Percentiles rank a stretch among this genome's conserved stretches.
These are phyloP conservation scores for Boletus coccyginus DNA, from an alignment of 768 basidiomycete species.

Conservation along the genomic window DNA sequence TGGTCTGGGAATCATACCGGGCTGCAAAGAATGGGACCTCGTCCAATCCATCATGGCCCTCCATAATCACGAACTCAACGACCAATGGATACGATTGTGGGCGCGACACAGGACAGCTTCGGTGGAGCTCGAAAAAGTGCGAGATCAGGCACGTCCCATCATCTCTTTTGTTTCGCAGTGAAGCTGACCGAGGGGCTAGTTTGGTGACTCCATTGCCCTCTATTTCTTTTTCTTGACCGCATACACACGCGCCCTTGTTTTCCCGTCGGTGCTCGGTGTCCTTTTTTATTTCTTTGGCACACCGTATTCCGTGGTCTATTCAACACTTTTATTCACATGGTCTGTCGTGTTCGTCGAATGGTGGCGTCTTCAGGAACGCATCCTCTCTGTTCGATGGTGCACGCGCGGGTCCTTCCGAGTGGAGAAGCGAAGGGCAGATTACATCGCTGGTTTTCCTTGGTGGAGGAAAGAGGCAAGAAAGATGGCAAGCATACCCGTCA, in stretches of 20 bases:
- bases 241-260: slow-evolving; percentile 76
- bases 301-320: slow-evolving; percentile 77
- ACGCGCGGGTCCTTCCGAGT: slow-evolving; percentile 75
- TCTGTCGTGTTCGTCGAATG: slow-evolving; percentile 84
- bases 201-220: slow-evolving; percentile 78
- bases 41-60: slow-evolving; percentile 80
- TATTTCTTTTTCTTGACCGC: slow-evolving; percentile 88
- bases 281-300: slow-evolving; percentile 66
- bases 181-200: slow-evolving; percentile 35
- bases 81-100: slow-evolving; percentile 77
- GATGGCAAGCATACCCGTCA: slow-evolving; percentile 66
- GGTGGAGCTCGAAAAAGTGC: slow-evolving; percentile 64
- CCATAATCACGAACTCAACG: slow-evolving; percentile 82
- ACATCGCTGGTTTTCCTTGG: slow-evolving; percentile 59
- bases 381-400: slow-evolving; percentile 79
- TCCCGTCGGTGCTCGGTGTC: slow-evolving; percentile 71
- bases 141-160: slow-evolving; percentile 57
- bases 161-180: not conserved
- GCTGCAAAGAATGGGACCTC: slow-evolving; percentile 70
- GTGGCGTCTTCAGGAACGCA: slow-evolving; percentile 87
- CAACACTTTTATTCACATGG: slow-evolving; percentile 77
- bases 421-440: slow-evolving; percentile 67
- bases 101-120: slow-evolving; percentile 60
- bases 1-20: slow-evolving; percentile 79
- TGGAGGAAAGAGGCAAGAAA: slow-evolving; percentile 71